phyloP scores from a whole-genome alignment of 768 basidiomycete genomes.

The Cyclocybe aegerita region DNA sequence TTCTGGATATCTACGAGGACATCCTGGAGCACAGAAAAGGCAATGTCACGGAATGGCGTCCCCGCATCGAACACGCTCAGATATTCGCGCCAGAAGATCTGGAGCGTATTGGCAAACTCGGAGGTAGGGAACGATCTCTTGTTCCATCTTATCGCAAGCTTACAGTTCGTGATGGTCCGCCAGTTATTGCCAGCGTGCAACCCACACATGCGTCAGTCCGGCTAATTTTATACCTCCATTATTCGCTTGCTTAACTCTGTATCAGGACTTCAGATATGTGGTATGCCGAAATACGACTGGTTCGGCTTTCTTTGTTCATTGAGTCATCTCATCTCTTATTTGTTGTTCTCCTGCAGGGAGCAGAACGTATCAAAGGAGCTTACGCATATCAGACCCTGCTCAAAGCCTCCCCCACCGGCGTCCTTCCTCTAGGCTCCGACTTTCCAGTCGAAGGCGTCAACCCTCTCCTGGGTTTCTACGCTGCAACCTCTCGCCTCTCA shows the following conservation, averaged over 20 bases:
- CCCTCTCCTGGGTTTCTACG: slow-evolving; percentile 87
- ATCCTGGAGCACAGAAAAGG: slow-evolving; percentile 40
- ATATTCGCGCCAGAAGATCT: slow-evolving; percentile 77
- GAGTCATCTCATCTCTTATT: neutral
- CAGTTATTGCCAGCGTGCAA: slow-evolving; percentile 90
- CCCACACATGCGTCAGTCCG: slow-evolving; percentile 81
- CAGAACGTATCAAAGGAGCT: slow-evolving; percentile 79
- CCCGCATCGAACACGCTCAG: slow-evolving; percentile 92
- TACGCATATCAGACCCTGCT: slow-evolving; percentile 87
- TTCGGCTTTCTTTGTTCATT: slow-evolving; percentile 23
- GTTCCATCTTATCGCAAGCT: neutral
- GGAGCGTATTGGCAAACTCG: slow-evolving; percentile 64
- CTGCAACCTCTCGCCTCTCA: slow-evolving; percentile 75
- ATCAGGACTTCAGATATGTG: slow-evolving; percentile 87
- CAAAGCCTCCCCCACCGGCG: slow-evolving; percentile 42
- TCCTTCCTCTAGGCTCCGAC: slow-evolving; percentile 86
- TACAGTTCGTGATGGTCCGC: neutral
- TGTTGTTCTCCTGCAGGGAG: slow-evolving; percentile 49
- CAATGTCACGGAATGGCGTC: slow-evolving; percentile 53
- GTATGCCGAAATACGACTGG: slow-evolving; percentile 84
- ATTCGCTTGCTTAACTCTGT: neutral
- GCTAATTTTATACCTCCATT: neutral
- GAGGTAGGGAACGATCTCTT: slow-evolving; percentile 47
- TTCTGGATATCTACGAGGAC: slow-evolving; percentile 81
- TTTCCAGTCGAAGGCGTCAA: slow-evolving; percentile 93